phyloP scores from a whole-genome alignment of 257 asterid genomes.

The Solanum tacnaense region DNA sequence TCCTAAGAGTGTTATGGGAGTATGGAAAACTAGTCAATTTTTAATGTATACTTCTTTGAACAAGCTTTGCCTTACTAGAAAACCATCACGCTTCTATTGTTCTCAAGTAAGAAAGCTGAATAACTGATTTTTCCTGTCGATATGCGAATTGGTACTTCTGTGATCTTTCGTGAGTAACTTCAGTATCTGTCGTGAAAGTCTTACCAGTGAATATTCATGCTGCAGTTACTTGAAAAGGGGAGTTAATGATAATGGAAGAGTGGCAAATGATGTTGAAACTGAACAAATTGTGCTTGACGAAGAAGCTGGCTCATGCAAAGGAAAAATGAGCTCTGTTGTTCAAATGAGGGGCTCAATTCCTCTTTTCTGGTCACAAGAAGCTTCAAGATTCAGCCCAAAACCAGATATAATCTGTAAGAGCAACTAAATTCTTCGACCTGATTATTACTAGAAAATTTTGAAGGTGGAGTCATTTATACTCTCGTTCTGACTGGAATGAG shows the following conservation, averaged over 20 bases:
- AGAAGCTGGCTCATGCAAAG: conserved; percentile 93
- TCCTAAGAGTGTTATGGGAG: neutral
- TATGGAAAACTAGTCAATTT: neutral
- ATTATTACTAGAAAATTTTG: neutral
- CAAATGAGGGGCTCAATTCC: conserved; percentile 99
- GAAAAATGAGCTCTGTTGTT: conserved; percentile 96
- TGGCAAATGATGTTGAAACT: conserved; percentile 98
- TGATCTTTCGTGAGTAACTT: neutral
- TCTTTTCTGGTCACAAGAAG: conserved; percentile 99
- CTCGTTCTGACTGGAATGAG: neutral
- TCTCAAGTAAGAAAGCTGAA: neutral
- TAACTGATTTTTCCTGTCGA: neutral
- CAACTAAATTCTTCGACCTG: conserved; percentile 4
- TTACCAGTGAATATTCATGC: conserved; percentile 2
- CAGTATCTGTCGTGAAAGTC: neutral
- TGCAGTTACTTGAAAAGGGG: conserved; percentile 95
- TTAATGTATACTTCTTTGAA: neutral
- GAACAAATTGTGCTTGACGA: conserved; percentile 96
- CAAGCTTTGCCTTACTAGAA: neutral
- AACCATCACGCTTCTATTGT: neutral
- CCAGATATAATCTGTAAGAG: conserved; percentile 94
- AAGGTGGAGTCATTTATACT: neutral
- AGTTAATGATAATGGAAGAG: conserved; percentile 95
- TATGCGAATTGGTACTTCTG: neutral
- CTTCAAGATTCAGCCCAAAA: conserved; percentile 97